Evolutionary conservation across 106 monocot species (phyloP).

Genomic region (Acorus gramineus): DNA sequence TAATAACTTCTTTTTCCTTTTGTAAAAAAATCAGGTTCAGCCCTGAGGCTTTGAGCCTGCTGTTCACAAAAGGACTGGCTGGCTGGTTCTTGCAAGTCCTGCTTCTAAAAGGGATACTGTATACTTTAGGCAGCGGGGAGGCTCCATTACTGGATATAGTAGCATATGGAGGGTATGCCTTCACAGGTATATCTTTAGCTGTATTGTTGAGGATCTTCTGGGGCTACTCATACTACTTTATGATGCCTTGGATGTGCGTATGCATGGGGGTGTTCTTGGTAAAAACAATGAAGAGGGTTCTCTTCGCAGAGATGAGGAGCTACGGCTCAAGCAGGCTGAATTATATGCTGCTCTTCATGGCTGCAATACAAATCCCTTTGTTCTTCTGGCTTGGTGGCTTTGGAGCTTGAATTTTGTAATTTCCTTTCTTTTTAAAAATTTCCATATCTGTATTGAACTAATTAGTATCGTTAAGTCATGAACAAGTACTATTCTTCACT

Average conservation of each 20-base stretch:
- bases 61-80: conserved; percentile 30
- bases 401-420: neutral
- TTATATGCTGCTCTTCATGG: conserved; percentile 33
- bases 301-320: conserved; percentile 18
- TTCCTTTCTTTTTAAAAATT: too few species aligned
- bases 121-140: conserved; percentile 25
- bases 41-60: conserved; percentile 29
- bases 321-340: conserved; percentile 24
- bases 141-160: conserved; percentile 31
- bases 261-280: conserved; percentile 39
- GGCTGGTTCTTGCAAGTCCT: conserved; percentile 26
- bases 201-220: conserved; percentile 20
- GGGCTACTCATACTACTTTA: conserved; percentile 25
- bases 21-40: conserved; percentile 15
- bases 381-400: conserved; percentile 39
- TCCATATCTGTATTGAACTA: too few species aligned
- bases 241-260: conserved; percentile 28
- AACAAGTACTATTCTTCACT: too few species aligned
- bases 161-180: conserved; percentile 33
- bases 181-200: conserved; percentile 20
- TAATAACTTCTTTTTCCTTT: neutral
- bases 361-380: conserved; percentile 25
- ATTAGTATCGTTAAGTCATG: too few species aligned
- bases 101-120: conserved; percentile 28
- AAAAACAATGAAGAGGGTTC: conserved; percentile 39